These are phyloP conservation scores for Ceratobasidium sp. DNA, from an alignment of 1,284 basidiomycete species.

Conservation along the genomic window DNA sequence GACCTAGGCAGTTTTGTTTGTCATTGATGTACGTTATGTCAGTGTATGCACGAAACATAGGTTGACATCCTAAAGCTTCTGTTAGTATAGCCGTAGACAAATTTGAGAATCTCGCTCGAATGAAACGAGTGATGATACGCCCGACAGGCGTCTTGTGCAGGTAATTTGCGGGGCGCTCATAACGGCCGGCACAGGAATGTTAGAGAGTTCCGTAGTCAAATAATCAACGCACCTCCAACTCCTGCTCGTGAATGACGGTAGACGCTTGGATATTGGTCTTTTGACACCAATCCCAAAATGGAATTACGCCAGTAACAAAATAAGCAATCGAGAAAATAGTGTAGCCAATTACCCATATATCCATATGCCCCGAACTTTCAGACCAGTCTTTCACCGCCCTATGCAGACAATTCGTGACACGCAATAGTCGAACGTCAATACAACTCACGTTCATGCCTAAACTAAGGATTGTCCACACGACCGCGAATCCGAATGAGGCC, in stretches of 20 bases:
- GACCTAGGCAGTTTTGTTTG: too few species aligned
- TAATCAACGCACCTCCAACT: background rate
- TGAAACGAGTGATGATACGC: constrained; percentile 39
- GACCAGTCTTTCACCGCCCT: constrained; percentile 41
- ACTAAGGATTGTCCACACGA: background rate
- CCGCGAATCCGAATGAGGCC: background rate
- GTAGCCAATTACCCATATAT: constrained; percentile 43
- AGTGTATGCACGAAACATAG: background rate
- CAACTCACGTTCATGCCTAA: background rate
- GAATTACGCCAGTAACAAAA: constrained; percentile 38
- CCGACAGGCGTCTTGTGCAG: constrained; percentile 38
- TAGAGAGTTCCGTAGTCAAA: background rate
- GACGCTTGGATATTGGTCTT: background rate
- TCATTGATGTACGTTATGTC: background rate
- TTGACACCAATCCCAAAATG: constrained; percentile 40
- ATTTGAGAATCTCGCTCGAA: background rate
- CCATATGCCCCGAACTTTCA: background rate
- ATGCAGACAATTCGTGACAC: background rate
- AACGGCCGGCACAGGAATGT: background rate
- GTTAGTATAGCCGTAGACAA: constrained; percentile 30
- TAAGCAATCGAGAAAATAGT: constrained; percentile 44
- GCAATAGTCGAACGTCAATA: too few species aligned
- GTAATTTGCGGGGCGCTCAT: constrained; percentile 42
- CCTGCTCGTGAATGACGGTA: background rate
- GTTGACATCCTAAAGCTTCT: background rate